Percentiles rank a stretch among this genome's conserved stretches.
Conservation (phyloP, 306 rosid genomes). For the Lathyrus tuberosus region DNA sequence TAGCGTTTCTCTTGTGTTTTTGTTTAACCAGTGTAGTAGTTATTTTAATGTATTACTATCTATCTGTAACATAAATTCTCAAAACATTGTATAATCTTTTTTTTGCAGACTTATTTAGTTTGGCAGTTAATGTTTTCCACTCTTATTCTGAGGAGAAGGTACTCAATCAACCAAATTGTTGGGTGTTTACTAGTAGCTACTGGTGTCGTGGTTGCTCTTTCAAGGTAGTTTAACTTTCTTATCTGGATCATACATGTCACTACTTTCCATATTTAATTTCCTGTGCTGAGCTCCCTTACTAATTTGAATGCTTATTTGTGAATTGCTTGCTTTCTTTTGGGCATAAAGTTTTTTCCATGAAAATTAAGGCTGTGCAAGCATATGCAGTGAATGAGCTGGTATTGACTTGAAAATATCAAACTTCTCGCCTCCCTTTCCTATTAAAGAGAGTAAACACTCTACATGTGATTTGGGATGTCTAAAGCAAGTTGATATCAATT, state of each 20-base stretch:
- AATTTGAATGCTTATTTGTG: constrained; percentile 21
- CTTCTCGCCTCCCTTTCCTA: constrained; percentile 17
- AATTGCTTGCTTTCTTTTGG: constrained; percentile 29
- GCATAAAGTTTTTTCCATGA: constrained; percentile 7
- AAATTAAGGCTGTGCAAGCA: constrained; percentile 21
- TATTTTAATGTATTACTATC: constrained; percentile 21
- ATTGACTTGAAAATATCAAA: constrained; percentile 19
- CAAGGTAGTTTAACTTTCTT: constrained; percentile 61
- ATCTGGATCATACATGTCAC: constrained; percentile 15
- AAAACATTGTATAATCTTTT: constrained; percentile 26
- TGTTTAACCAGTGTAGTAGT: constrained; percentile 14
- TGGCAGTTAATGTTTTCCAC: constrained; percentile 83
- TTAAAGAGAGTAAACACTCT: not conserved
- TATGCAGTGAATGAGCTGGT: constrained; percentile 21
- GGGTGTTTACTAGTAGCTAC: constrained; percentile 81
- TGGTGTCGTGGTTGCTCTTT: constrained; percentile 75
- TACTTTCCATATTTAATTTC: constrained; percentile 32
- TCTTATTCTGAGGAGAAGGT: constrained; percentile 67
- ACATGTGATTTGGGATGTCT: constrained; percentile 11
- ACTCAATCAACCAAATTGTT: constrained; percentile 66
- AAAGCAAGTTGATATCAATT: constrained; percentile 20
- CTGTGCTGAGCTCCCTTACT: constrained; percentile 26
- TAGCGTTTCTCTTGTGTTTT: not conserved
- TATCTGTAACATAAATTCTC: constrained; percentile 23
- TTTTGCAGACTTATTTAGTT: constrained; percentile 83